Evolutionary conservation across 2,329 filamentous ascomycete genomes (phyloP).

Genomic region (Fusarium keratoplasticum): DNA sequence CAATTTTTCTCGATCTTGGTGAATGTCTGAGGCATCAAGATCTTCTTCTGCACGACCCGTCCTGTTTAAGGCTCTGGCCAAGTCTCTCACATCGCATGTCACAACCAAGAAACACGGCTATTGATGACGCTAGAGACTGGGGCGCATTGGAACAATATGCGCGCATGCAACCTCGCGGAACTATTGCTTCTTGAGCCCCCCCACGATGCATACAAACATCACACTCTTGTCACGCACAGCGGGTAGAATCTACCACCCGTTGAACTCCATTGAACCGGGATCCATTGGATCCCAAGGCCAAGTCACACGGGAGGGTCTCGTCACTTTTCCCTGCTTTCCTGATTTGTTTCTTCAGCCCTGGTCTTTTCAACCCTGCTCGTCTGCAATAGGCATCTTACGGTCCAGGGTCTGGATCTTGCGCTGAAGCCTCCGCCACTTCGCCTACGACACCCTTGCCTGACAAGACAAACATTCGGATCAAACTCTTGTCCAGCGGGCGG

Average conservation of each 20-base stretch:
- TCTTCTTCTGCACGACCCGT: background rate
- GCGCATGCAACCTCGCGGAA: constrained; percentile 21
- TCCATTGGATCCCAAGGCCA: background rate
- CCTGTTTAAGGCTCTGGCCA: background rate
- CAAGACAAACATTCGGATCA: background rate
- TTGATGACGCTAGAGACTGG: constrained; percentile 8
- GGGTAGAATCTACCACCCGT: constrained; percentile 1
- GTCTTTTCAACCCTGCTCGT: background rate
- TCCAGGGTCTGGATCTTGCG: background rate
- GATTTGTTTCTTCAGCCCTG: background rate
- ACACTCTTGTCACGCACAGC: background rate
- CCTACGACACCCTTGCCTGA: background rate
- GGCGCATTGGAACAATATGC: constrained; percentile 12
- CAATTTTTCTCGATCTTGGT: constrained; percentile 3
- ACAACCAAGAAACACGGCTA: background rate
- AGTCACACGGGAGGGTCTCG: background rate
- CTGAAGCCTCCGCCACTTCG: background rate
- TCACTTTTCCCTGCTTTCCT: background rate
- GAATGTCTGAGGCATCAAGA: constrained; percentile 16
- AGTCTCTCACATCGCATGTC: constrained; percentile 7
- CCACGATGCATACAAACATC: background rate
- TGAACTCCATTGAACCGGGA: background rate
- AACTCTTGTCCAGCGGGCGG: background rate
- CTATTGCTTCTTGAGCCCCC: constrained; percentile 4
- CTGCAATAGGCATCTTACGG: background rate